Base-by-base conservation (phyloP, 169 alveolate species). In the Babesia divergens region DNA sequence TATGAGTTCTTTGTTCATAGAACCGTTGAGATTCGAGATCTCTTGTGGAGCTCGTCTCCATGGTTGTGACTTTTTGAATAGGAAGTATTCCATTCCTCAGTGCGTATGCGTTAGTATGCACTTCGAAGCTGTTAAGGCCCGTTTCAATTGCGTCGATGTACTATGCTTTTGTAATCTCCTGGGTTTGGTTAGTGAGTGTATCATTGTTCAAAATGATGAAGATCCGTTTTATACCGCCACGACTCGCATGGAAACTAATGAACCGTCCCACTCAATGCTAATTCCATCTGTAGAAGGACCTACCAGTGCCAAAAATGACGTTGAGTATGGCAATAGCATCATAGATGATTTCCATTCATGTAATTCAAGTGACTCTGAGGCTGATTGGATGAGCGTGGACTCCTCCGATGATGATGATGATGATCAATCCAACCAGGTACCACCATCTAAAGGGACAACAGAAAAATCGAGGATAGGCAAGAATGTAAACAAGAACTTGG, bases 11-110 rank as follows among this genome's bases (percentile, higher is more conserved):
- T 18, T 16, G 35, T 64, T 65, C 46, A 37, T 77, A 22, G 69
- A 77, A 35, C 86, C 86, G 35, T 77, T 67, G 54, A 60, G 86
- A 16, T 28, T 53, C 44, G 72, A 68, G 37, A 16, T 77, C n/a
- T 46, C 65, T 16, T n/a, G 52, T 9, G 76, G 47, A 18, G 14
- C 43, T 18, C 38, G 42, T n/a, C 68, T 77, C 24, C 42, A 44
- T 55, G 44, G 53, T 22, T 43, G 38, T n/a, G 37, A 38, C 47
- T 11, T 49, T 20, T 13, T 18, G 22, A 34, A 31, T 16, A 31
- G 74, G 42, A 18, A 6, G 14, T 49, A 16, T n/a, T 32, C 26
- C 8, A 20, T 77, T 35, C 82, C 86, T 16, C 86, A 77, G 58
- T 37, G 69, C 42, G 44, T 77, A 28, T 77, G 80, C 29, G 42